These are phyloP conservation scores for Colletotrichum chlorophyti DNA, from an alignment of 2,329 filamentous ascomycete species.

Conservation along the genomic window DNA sequence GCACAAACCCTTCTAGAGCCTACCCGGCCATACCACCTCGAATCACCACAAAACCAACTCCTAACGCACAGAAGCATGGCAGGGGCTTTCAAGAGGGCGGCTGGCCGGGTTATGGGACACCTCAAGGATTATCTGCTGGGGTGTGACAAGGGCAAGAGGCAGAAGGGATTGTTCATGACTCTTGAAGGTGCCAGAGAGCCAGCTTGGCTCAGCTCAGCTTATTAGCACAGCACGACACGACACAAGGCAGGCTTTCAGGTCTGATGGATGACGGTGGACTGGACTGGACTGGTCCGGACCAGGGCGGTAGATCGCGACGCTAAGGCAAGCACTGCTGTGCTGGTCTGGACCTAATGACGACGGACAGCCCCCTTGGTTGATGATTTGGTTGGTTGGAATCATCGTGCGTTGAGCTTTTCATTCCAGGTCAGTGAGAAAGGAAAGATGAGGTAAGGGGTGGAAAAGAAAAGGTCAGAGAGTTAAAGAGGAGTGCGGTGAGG, in stretches of 20 bases:
- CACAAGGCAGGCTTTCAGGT: not conserved
- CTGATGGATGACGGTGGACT: not conserved
- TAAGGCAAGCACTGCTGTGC: constrained; percentile 5
- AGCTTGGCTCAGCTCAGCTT: not conserved
- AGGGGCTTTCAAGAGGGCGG: constrained; percentile 2
- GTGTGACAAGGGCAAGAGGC: not conserved
- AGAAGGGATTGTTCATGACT: not conserved
- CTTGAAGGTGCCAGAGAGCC: not conserved
- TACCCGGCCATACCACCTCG: constrained; percentile 1
- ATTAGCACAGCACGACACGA: not conserved
- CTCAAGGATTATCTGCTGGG: constrained; percentile 12
- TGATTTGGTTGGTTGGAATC: not conserved
- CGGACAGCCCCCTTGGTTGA: not conserved
- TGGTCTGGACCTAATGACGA: not conserved
- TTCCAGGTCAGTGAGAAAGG: not conserved
- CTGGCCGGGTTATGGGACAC: constrained; percentile 14
- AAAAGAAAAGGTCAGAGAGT: not conserved
- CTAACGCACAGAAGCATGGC: not conserved
- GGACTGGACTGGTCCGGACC: not conserved
- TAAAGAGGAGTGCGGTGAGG: not conserved
- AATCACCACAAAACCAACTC: not conserved
- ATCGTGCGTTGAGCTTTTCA: not conserved
- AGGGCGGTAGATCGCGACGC: not conserved
- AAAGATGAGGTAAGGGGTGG: not conserved
- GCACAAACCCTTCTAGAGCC: constrained; percentile 6